Base-by-base conservation (phyloP, 2,329 filamentous ascomycete species). In the Periconia sp. region DNA sequence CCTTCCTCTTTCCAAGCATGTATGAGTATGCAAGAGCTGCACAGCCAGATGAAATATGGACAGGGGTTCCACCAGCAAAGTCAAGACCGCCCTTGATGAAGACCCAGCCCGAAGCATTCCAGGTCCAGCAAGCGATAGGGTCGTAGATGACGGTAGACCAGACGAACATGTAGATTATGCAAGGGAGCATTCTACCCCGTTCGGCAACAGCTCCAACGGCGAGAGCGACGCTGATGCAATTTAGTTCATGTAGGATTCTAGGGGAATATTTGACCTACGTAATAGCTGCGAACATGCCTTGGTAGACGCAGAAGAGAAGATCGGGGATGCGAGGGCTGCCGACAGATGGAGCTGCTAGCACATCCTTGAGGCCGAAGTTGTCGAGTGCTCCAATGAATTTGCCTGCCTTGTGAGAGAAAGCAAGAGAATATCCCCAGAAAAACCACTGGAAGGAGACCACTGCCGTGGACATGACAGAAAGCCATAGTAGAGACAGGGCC, bases 81-180 rank as follows among this genome's bases (percentile, higher is more conserved):
- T 95, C 91, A 31, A 95, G 80, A 19, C 88, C 89, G 33, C 90
- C 90, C 73, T 95, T 81, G 54, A 82, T 78, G 71, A 81, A 87
- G 10, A 86, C 84, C 91, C 91, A 96, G 16, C 91, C 91, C 22
- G 76, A 75, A 1, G 87, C 71, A 67, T 95, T 95, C 91, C 91
- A 96, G 7, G 89, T 95, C 91, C 91, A 96, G 79, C 90, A 95
- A 32, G 91, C 91, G 65, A 96, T 91, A 2, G 90, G 88, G 60
- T 96, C 90, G 72, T 96, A 96, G 66, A 96, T 87, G 46, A 95
- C 66, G 4, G 91, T 96, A 1, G 87, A 81, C 91, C 91, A 96
- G 68, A 95, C 76, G 64, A 96, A 92, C 86, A 95, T 94, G 78
- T 95, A 95, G 62, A 95, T 78, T 55, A 95, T 83, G 67, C 87